Base-by-base conservation (phyloP, 2,329 filamentous ascomycete genomes). In the Diplodia mutila region DNA sequence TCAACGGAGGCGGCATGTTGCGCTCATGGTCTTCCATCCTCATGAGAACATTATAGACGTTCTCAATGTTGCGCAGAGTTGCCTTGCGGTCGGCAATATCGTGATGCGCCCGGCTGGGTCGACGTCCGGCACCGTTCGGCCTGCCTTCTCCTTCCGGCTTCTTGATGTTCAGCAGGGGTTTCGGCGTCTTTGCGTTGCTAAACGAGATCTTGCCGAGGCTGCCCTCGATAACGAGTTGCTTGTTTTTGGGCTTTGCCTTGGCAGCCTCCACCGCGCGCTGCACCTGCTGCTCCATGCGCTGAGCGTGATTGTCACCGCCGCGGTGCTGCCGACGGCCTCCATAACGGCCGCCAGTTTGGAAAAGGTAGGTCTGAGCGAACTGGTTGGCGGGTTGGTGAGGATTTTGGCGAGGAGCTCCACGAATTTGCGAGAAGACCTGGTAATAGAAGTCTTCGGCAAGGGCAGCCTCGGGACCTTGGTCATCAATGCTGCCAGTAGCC, bases 271-370 rank as follows among this genome's bases (percentile, higher is more conserved):
- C 95, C 27, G 95, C 95, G 67, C 95, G 90, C 78, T 97, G 94
- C 14, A 99, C 96, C 79, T 99, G 95, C 80, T 99, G 95, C 79
- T 99, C 94, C 95, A 99, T 99, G 66, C 95, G 90, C 78, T 98
- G 95, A 82, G 98, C 92, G 76, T 99, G 95, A 77, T 97, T 99
- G 78, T 99, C 95, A 21, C 92, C 93, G 52, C 91, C 92, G 68
- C 93, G 87, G 69, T 90, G 89, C 72, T 95, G 89, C 71, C 93
- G 88, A 70, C 93, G 82, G 48, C 75, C 76, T 66, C 91, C 90
- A 71, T 93, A 89, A 23, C 94, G 89, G 72, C 90, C 92, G 32
- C 94, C 94, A 2, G 94, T 97, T 79, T 98, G 94, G 80, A 96
- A 97, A 2, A 99, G 85, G 75, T 99, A 99, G 0, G 95, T 99